A percentile compares a stretch with the other conserved stretches of the same genome.
These are phyloP conservation scores for Trifolium subterraneum DNA, from an alignment of 306 rosid genomes.

Conservation along the genomic window DNA sequence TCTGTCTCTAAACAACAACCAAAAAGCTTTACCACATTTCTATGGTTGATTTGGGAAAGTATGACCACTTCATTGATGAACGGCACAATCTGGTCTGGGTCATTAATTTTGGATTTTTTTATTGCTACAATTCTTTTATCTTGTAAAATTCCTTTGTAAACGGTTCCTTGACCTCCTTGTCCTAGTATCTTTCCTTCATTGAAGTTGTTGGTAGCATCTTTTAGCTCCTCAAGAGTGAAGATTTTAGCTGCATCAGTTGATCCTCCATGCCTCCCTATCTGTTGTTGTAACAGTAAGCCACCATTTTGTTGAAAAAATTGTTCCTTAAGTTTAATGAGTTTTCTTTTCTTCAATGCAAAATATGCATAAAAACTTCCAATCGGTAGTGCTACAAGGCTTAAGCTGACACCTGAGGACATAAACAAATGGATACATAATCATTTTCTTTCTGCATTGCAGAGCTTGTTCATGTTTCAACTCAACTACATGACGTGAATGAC, in stretches of 20 bases:
- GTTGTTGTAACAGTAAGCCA: background rate
- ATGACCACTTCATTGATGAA: constrained; percentile 58
- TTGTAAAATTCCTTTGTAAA: constrained; percentile 30
- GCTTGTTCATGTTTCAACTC: background rate
- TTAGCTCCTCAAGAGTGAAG: background rate
- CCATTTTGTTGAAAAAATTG: constrained; percentile 48
- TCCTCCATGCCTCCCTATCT: background rate
- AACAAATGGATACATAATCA: background rate
- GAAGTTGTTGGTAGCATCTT: background rate
- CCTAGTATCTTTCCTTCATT: background rate
- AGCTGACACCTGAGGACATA: constrained; percentile 36
- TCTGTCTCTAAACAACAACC: constrained; percentile 10
- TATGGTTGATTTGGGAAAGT: constrained; percentile 56
- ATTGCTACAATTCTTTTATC: constrained; percentile 46
- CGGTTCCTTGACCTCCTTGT: background rate
- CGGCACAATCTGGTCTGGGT: constrained; percentile 44
- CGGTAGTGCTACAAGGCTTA: constrained; percentile 13
- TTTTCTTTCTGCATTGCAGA: background rate
- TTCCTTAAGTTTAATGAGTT: constrained; percentile 40
- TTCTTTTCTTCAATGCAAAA: constrained; percentile 43
- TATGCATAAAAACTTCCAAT: constrained; percentile 34
- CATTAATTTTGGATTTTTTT: constrained; percentile 53
- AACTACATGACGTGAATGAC: background rate
- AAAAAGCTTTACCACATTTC: constrained; percentile 3
- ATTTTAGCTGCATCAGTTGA: background rate